Evolutionary conservation across 306 rosid species (phyloP), one percentile per base, ranked within the genome.

Genomic region (Glycine latifolia): DNA sequence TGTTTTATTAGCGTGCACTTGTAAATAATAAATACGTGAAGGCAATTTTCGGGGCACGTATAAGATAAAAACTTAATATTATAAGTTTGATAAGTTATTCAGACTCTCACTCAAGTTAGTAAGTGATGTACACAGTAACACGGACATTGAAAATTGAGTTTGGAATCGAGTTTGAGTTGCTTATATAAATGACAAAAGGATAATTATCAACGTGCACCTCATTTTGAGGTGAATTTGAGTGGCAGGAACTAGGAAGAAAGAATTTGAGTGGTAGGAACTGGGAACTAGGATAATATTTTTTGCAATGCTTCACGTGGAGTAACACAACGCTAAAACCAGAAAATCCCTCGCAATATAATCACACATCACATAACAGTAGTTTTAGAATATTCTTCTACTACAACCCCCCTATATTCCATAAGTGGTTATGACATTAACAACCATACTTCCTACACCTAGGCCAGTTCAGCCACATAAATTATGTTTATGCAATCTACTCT

Each of bases 11-110:
- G 3, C n/a, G n/a, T 71, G 63, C 66, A 15, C 26, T 12, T 35
- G 62, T 48, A 71, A 71, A n/a, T 49, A 71, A 49, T 43, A 52
- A 0, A 26, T 26, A 26, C 31, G 67, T 43, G 83, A 61, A 33
- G 13, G 47, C 17, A 63, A 44, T 15, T 50, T 10, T 65, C 43
- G 16, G 17, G 10, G 8, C 66, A 26, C 2, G 31, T 1, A 26
- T 46, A 26, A 58, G 39, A 74, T 10, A 7, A 43, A 5, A 7
- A 8, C 47, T 43, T 43, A 52, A 9, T 39, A 71, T 50, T 26
- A 26, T 2, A 26, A 26, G 31, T 26, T 26, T 26, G 50, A 14
- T 3, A 60, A 15, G 37, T 33, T 49, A 59, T 62, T 37, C 46
- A 20, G 17, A 48, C 11, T 33, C 14, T 6, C 76, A 11, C 73